These are phyloP conservation scores for Anthostomella pinea DNA, from an alignment of 2,329 filamentous ascomycete species.

Conservation along the genomic window DNA sequence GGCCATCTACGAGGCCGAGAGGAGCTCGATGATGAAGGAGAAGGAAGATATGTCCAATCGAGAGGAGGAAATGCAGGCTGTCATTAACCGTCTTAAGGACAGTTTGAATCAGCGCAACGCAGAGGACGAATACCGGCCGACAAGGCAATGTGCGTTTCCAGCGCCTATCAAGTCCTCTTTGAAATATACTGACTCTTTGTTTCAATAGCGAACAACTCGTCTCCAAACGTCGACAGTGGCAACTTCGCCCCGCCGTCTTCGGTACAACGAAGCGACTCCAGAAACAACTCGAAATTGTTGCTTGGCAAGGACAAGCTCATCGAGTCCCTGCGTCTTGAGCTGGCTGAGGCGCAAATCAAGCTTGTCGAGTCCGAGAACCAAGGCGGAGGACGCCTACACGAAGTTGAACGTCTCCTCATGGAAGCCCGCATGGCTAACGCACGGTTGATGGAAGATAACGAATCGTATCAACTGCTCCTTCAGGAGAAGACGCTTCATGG, in stretches of 20 bases:
- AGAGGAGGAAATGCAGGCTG: conserved; percentile 86
- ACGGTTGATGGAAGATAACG: conserved; percentile 95
- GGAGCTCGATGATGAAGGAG: conserved; percentile 82
- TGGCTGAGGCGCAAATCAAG: conserved; percentile 94
- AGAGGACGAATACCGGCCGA: conserved; percentile 55
- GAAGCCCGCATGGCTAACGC: conserved; percentile 96
- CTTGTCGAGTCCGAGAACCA: conserved; percentile 91
- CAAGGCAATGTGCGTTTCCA: conserved; percentile 53
- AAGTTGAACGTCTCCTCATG: conserved; percentile 86
- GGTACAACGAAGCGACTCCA: conserved; percentile 81
- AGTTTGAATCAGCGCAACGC: conserved; percentile 68
- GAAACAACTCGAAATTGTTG: conserved; percentile 84
- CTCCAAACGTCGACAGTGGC: conserved; percentile 66
- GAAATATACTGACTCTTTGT: conserved; percentile 17
- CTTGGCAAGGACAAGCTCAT: conserved; percentile 97
- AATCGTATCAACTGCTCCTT: conserved; percentile 93
- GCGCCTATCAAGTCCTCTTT: neutral
- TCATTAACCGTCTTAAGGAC: conserved; percentile 91
- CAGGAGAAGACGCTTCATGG: conserved; percentile 95
- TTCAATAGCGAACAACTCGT: conserved; percentile 52
- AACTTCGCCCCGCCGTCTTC: conserved; percentile 87
- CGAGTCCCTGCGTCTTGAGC: conserved; percentile 83
- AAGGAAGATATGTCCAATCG: conserved; percentile 82
- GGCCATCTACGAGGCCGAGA: conserved; percentile 86
- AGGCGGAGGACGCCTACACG: conserved; percentile 80